Percentiles rank a stretch among this genome's conserved stretches.
These are phyloP conservation scores for Olyra latifolia DNA, from an alignment of 176 grass and related monocot species.

Conservation along the genomic window DNA sequence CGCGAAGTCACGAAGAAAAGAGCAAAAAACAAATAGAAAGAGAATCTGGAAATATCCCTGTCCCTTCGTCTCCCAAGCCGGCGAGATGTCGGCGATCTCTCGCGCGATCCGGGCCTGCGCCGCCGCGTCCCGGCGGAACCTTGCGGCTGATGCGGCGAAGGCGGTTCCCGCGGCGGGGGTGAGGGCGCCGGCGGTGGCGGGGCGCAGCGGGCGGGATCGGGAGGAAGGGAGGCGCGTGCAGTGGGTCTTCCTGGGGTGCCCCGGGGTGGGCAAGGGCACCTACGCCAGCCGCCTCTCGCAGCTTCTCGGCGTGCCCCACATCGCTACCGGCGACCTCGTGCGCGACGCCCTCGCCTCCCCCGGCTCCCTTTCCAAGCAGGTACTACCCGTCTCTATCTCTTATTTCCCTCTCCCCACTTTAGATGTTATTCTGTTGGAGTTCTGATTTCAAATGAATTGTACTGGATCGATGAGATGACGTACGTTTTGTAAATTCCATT, in stretches of 20 bases:
- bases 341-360: conserved; percentile 68
- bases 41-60: conserved; percentile 24
- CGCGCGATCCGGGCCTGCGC: conserved; percentile 42
- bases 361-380: conserved; percentile 59
- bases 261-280: conserved; percentile 96
- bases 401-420: neutral
- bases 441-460: neutral
- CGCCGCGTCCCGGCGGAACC: conserved; percentile 10
- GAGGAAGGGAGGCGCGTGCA: conserved; percentile 64
- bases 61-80: neutral
- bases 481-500: neutral
- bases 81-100: conserved; percentile 54
- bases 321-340: conserved; percentile 97
- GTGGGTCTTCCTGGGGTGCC: conserved; percentile 95
- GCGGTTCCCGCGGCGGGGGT: neutral
- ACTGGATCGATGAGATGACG: neutral
- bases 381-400: neutral
- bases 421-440: neutral
- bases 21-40: neutral
- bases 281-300: conserved; percentile 91
- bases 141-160: conserved; percentile 23
- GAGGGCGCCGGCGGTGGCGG: neutral
- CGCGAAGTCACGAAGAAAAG: neutral
- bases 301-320: conserved; percentile 82
- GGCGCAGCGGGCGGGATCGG: conserved; percentile 4